Evolutionary conservation across 495 filamentous ascomycete genomes (phyloP), one percentile per base, ranked within the genome.

Genomic region (Tuber aestivum): DNA sequence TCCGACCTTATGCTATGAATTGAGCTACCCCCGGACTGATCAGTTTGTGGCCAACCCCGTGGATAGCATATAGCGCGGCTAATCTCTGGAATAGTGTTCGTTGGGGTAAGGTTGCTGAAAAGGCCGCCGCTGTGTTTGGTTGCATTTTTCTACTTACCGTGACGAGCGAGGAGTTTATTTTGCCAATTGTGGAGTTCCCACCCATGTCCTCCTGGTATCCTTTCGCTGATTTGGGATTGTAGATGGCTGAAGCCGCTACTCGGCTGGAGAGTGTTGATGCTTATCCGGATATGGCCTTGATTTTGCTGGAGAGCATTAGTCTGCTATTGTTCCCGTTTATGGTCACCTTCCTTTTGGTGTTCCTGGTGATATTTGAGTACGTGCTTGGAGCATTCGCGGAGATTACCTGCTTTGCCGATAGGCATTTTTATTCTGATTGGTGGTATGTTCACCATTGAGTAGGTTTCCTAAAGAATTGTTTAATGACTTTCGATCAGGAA

Each of bases 331-430:
- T 97, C 84, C 95, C 95, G 2, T 99, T 97, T 85, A 97, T 97
- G 93, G 87, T 98, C 70, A 96, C 92, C 38, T 95, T 99, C 84
- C 85, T 99, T 35, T 89, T 99, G 72, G 92, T 97, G 20, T 99
- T 99, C 87, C 89, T 97, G 72, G 93, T 97, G 79, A 95, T 98
- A 81, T 99, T 99, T 84, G 95, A 99, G 83, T 99, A 98, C 82
- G 87, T 97, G 3, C 89, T 97, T 38, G 95, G 95, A 71, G 94
- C 94, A 48, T 97, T 96, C 81, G 95, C 94, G 16, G 95, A 98
- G 84, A 90, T 97, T 76, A 97, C 95, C 32, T 90, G 92, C 78
- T 98, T 98, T 80, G 95, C 92, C 35, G 95, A 98, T 84, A 89
- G 95, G 16, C 94, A 95, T 83, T 98, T 98, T 85, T 98, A 97